Evolutionary conservation across 73 alveolate species (phyloP).

Genomic region (Paramecium bursaria): DNA sequence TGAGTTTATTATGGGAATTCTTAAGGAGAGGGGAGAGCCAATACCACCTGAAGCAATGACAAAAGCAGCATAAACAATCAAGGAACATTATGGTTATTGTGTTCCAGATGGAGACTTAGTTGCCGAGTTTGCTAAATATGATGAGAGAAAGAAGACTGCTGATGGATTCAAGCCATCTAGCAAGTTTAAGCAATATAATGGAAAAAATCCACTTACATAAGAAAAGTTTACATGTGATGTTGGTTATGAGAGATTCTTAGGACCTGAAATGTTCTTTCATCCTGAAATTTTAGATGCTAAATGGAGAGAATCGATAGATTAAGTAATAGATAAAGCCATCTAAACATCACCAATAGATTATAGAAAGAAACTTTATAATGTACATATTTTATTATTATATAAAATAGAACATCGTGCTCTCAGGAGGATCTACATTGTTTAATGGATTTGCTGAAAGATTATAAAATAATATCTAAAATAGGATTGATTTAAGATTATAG

Average conservation of each 20-base stretch:
- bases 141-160: constrained; percentile 75
- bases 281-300: constrained; percentile 82
- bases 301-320: constrained; percentile 92
- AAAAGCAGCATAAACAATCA: constrained; percentile 89
- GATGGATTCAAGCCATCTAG: too few relatives aligned
- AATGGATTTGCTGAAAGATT: constrained; percentile 94
- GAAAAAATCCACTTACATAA: constrained; percentile 75
- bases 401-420: constrained; percentile 89
- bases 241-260: constrained; percentile 91
- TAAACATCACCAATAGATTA: constrained; percentile 94
- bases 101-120: constrained; percentile 80
- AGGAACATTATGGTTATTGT: constrained; percentile 93
- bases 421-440: constrained; percentile 98
- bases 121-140: constrained; percentile 84
- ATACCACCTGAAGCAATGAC: constrained; percentile 90
- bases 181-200: constrained; percentile 79
- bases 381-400: background rate
- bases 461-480: constrained; percentile 73
- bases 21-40: constrained; percentile 91
- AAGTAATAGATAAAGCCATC: constrained; percentile 87
- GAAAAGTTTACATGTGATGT: constrained; percentile 78
- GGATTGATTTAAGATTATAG: constrained; percentile 84
- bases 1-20: constrained; percentile 76
- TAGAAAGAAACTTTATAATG: constrained; percentile 90
- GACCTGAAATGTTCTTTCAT: constrained; percentile 93